Base-by-base conservation (phyloP, 257 asterid genomes). In the Plectranthus barbatus region DNA sequence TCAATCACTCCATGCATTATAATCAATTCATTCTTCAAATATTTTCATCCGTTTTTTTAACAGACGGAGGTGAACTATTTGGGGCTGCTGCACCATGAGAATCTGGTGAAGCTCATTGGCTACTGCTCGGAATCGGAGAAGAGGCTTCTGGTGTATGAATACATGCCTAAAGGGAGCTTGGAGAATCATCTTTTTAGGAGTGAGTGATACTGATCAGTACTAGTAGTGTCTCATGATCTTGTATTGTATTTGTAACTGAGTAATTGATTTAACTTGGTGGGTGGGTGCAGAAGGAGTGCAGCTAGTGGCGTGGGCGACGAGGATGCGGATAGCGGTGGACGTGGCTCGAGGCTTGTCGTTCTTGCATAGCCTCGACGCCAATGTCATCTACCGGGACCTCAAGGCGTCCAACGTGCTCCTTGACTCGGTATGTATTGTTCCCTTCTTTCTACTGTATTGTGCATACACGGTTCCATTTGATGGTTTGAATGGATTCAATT, bases 351-450 rank as follows among this genome's bases (percentile, higher is more conserved):
- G 87, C 33, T 17, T 82, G 46, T 53, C 87, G 7, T 82, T 76
- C 79, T 66, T 82, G 34, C 84, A 82, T 36, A 51, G 79, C 68
- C 64, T 82, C 14, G 81, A 76, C 33, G 74, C 83, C 61, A 82
- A 79, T 52, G 79, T 82, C 26, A 82, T 82, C 71, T 79, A 79
- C 57, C 75, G 87, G 1, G 87, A 82, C 79, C 61, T 82, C 36
- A 82, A 82, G 80, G 83, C 87, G 1, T 74, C 84, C 0, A 82
- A 82, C 34, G 70, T 82, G 26, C 84, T 82, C 51, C 76, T 82
- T 59, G 84, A 82, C 66, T 76, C 84, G 74, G 86, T 81, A 80
- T 36, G 66, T 26, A 26, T 5, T 1, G 5, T 5, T 26, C 2
- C 31, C 31, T 5, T 26, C 31, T 5, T 26, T 26, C 31, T 26